These are phyloP conservation scores for Rhizophora apiculata DNA, from an alignment of 345 rosid genomes.

Conservation along the genomic window DNA sequence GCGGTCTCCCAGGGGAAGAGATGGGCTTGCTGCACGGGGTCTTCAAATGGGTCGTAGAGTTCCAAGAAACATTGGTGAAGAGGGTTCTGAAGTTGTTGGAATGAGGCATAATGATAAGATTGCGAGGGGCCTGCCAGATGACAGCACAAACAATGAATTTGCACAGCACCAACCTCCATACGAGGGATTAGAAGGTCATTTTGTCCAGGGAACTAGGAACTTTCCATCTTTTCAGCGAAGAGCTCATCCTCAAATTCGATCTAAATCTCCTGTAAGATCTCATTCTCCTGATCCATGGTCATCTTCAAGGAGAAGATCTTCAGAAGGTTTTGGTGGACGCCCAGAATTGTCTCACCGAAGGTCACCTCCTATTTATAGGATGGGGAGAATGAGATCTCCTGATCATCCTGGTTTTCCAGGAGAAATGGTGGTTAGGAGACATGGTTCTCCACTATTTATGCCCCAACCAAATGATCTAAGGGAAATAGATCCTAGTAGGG, in stretches of 20 bases:
- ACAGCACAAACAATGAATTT: constrained; percentile 45
- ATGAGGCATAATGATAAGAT: constrained; percentile 57
- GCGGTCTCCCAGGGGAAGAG: constrained; percentile 47
- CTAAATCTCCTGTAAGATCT: constrained; percentile 66
- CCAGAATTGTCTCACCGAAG: constrained; percentile 54
- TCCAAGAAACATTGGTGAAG: constrained; percentile 51
- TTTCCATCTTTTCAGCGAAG: constrained; percentile 47
- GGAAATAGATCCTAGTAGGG: constrained; percentile 53
- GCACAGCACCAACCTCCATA: constrained; percentile 42
- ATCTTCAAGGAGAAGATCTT: constrained; percentile 68
- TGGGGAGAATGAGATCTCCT: constrained; percentile 62
- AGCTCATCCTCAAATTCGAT: constrained; percentile 44
- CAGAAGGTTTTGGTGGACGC: constrained; percentile 59
- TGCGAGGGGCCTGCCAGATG: constrained; percentile 46
- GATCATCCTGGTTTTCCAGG: constrained; percentile 54
- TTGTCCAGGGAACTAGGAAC: constrained; percentile 51
- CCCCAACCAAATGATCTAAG: constrained; percentile 56
- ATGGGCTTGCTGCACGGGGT: constrained; percentile 40
- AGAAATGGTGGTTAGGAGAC: constrained; percentile 64
- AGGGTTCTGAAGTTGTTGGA: constrained; percentile 52
- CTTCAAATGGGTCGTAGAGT: constrained; percentile 48
- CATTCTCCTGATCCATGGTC: constrained; percentile 69
- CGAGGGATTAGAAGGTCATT: constrained; percentile 54
- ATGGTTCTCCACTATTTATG: constrained; percentile 57
- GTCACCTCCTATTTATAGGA: constrained; percentile 63